Evolutionary conservation across 2,329 filamentous ascomycete species (phyloP), one percentile per base, ranked within the genome.

Genomic region (Dothideomycetes sp.): DNA sequence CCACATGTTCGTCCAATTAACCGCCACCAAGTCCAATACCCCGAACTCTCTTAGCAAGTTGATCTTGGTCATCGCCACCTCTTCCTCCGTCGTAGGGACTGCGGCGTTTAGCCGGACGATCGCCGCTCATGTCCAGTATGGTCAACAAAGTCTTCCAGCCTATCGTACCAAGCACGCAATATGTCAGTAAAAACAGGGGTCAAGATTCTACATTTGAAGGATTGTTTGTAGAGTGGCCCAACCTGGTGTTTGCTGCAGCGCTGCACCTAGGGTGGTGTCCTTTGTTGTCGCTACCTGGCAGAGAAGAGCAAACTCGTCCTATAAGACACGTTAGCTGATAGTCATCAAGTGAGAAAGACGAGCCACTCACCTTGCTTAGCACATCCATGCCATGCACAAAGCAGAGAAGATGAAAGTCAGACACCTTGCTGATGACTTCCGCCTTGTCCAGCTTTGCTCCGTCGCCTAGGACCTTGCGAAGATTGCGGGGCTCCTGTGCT

Each of bases 141-240:
- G 84, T 81, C 65, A 89, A 74, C 57, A 45, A 38, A 33, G 16
- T 42, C 38, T 40, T 40, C 34, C 33, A 34, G 27, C 36, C 36
- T 29, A 40, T 38, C 22, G 22, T 27, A 27, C 22, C 22, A 27
- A 12, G 22, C 22, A 27, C 22, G 22, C 7, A 35, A 41, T 37
- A 32, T 42, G 48, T 30, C 44, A 46, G 43, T 36, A 45, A 42
- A 36, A 50, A 46, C 49, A 44, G 44, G 46, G 41, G 51, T 44
- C 47, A 44, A 44, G 45, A 43, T 31, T 34, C 46, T 54, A 59
- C 54, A 60, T 59, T 51, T 59, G 53, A 42, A 98, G 77, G 63
- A 98, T 94, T 63, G 85, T 84, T 67, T 91, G 76, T 57, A 98
- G 75, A 49, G 86, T 96, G 62, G 88, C 84, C 91, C 91, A 98